These are phyloP conservation scores for Fraxinus greggii DNA, from an alignment of 305 asterid genomes.

Conservation along the genomic window DNA sequence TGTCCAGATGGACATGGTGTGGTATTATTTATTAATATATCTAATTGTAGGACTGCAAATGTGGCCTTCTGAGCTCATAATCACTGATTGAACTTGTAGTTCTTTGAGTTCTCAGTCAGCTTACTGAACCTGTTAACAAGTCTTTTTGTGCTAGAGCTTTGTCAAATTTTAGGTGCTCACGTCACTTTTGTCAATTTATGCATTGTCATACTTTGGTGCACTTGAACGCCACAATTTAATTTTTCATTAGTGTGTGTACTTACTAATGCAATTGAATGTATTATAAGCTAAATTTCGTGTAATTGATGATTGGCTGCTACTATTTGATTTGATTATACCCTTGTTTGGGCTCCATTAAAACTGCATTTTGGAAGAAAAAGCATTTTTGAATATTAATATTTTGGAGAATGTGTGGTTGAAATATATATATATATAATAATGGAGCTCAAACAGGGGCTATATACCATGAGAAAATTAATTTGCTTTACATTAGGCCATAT, in stretches of 20 bases:
- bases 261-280: not conserved
- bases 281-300: not conserved
- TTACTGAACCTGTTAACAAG: not conserved
- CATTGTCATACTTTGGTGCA: not conserved
- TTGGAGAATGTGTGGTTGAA: too few species aligned
- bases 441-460: too few species aligned
- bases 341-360: too few species aligned
- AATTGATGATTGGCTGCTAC: not conserved
- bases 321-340: not conserved
- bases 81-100: not conserved
- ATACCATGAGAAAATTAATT: not conserved
- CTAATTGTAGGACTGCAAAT: not conserved
- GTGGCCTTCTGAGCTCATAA: not conserved
- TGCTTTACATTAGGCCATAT: not conserved
- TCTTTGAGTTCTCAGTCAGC: not conserved
- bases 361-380: too few species aligned
- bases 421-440: too few species aligned
- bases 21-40: not conserved
- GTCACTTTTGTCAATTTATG: not conserved
- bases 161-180: not conserved
- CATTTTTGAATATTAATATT: too few species aligned
- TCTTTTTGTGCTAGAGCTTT: not conserved
- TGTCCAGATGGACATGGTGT: not conserved
- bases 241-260: not conserved
- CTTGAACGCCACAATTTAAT: not conserved